phyloP scores from a whole-genome alignment of 2,329 filamentous ascomycete species.

The Acephala macrosclerotiorum region DNA sequence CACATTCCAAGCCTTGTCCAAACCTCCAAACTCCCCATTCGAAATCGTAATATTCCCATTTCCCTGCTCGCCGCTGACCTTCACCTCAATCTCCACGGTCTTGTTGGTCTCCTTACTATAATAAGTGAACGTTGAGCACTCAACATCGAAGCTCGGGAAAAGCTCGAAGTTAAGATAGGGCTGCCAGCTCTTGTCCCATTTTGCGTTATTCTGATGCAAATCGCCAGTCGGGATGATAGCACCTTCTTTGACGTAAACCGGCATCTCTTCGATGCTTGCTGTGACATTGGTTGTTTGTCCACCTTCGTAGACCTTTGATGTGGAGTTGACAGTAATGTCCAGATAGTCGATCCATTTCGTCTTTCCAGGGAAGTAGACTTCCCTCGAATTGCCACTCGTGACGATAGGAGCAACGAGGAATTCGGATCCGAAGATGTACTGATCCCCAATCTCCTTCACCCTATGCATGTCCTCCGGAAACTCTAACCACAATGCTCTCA shows the following conservation, averaged over 20 bases:
- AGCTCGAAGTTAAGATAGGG: conserved; percentile 44
- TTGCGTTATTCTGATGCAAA: conserved; percentile 45
- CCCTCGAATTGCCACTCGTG: not conserved
- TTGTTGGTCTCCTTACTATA: conserved; percentile 15
- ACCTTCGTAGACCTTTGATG: not conserved
- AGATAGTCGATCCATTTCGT: conserved; percentile 13
- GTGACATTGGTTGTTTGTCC: conserved; percentile 1
- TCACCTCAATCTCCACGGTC: conserved; percentile 12
- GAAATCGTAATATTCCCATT: conserved; percentile 14
- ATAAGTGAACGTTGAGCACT: conserved; percentile 37
- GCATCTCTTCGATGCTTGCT: conserved; percentile 31
- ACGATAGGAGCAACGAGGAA: conserved; percentile 44
- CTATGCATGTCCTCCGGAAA: conserved; percentile 38
- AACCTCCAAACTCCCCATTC: conserved; percentile 15
- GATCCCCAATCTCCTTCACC: conserved; percentile 39
- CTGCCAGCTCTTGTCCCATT: conserved; percentile 43
- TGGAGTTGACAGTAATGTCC: not conserved
- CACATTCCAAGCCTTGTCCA: conserved; percentile 3
- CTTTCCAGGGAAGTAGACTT: conserved; percentile 5
- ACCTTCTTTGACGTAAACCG: conserved; percentile 45
- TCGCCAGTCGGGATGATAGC: conserved; percentile 46
- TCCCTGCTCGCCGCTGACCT: not conserved
- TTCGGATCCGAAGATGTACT: conserved; percentile 46
- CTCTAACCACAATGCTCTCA: conserved; percentile 47
- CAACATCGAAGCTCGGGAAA: conserved; percentile 43